Conservation (phyloP, 1,284 basidiomycete species). For the Stygiomarasmius scandens region DNA sequence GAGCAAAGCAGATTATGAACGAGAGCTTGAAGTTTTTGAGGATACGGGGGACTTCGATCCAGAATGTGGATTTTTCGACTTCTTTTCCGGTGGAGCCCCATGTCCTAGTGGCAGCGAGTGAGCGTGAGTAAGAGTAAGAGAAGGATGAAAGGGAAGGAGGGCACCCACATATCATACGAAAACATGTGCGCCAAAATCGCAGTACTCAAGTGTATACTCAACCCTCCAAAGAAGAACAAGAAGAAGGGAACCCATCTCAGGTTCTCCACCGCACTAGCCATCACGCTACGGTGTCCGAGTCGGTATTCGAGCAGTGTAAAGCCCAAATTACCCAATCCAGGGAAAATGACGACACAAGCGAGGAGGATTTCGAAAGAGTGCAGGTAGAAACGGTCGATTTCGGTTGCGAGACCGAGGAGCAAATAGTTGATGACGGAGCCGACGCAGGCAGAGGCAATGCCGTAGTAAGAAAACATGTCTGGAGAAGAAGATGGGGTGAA, state of each 20-base stretch:
- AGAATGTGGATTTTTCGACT: conserved; percentile 50
- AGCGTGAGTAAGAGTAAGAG: background rate
- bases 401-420: conserved; percentile 64
- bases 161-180: conserved; percentile 79
- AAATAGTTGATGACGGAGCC: conserved; percentile 75
- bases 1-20: conserved; percentile 54
- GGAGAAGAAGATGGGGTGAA: background rate
- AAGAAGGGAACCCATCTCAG: conserved; percentile 80
- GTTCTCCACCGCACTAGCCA: conserved; percentile 63
- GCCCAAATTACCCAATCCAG: conserved; percentile 66
- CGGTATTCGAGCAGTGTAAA: conserved; percentile 79
- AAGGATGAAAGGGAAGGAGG: background rate
- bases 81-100: conserved; percentile 43
- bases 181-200: conserved; percentile 80
- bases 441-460: conserved; percentile 55
- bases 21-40: conserved; percentile 71
- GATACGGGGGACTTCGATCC: conserved; percentile 71
- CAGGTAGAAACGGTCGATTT: conserved; percentile 73
- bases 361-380: conserved; percentile 79
- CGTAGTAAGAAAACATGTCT: conserved; percentile 73
- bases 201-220: conserved; percentile 72
- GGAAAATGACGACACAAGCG: conserved; percentile 78
- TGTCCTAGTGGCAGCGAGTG: conserved; percentile 31
- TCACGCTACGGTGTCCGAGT: conserved; percentile 60
- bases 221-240: conserved; percentile 84